Evolutionary conservation across 768 basidiomycete genomes (phyloP), one percentile per base, ranked within the genome.

Genomic region (Tricholoma sp.): DNA sequence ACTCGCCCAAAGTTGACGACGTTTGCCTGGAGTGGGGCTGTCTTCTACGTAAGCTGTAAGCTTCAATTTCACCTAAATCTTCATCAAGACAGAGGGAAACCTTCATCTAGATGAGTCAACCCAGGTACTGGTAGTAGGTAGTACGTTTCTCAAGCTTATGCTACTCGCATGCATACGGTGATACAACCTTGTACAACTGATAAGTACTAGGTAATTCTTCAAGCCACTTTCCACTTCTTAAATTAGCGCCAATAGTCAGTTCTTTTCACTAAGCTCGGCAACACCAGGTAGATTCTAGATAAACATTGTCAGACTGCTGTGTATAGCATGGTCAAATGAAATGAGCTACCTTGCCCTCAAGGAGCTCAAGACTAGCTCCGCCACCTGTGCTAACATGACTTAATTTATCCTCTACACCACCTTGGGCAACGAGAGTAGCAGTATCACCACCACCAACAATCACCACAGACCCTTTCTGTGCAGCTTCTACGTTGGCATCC

Each of bases 321-420:
- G 36, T 24, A 47, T 24, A 24, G 24, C 51, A 31, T 4, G 39
- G 39, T 4, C 10, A 13, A 44, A 20, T 13, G 33, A 13, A 13
- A 11, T 55, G 15, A 24, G 48, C 39, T 65, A 93, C 94, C 87
- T 99, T 99, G 73, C 96, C 96, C 78, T 99, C 96, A 63, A 99
- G 82, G 39, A 99, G 81, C 72, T 99, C 96, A 57, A 99, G 83
- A 68, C 88, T 90, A 31, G 93, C 93, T 52, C 92, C 92, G 47
- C 91, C 96, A 59, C 96, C 96, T 36, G 96, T 99, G 70, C 90
- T 93, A 65, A 99, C 93, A 74, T 99, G 96, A 72, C 90, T 94
- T 60, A 99, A 78, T 70, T 92, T 85, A 63, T 88, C 85, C 72
- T 99, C 96, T 15, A 85, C 85, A 10, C 76, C 77, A 67, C 88